Base-by-base conservation (phyloP, 371 early-diverging fungal genomes). In the Apophysomyces sp. region DNA sequence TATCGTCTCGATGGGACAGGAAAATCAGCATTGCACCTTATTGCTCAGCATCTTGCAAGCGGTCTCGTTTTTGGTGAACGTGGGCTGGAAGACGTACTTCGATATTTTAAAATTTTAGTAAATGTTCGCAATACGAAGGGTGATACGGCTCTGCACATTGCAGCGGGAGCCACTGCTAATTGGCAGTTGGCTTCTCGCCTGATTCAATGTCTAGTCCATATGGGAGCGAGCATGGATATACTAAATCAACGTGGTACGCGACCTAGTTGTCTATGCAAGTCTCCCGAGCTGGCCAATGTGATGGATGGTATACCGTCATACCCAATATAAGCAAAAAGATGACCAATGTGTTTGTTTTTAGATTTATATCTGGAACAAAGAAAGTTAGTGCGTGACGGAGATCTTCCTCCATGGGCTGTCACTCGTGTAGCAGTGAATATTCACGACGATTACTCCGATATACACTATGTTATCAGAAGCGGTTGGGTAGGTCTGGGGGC, bases 71-170 rank as follows among this genome's bases (percentile, higher is more conserved):
- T 57, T n/a, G 69, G 70, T 1, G 40, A 61, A 13, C 56, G 57
- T 4, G 53, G 55, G 6, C 29, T 73, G 39, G 56, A 56, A 16
- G 24, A 18, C 28, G 32, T 73, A 15, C 34, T 70, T 2, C 27
- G 44, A 9, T 31, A 40, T 11, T 57, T 65, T 16, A 54, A 32
- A 28, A 34, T 41, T 2, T 32, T 61, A 7, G 57, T 62, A 2
- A 39, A 77, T 56, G 61, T 63, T 2, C 67, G 71, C 1, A 73
- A 77, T 34, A 58, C 64, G 65, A 15, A 21, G 18, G 83, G 83
- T 8, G 74, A 77, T 37, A 81, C 81, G 12, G 66, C 83, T 0
- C 60, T 83, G 16, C 83, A 83, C 52, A 63, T 76, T 49, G 75
- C 72, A 36, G 58, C 58, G 1, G 55, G 29, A 53, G 31, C 13